Evolutionary conservation across 306 rosid species (phyloP).

Genomic region (Hippophae gyantsensis): DNA sequence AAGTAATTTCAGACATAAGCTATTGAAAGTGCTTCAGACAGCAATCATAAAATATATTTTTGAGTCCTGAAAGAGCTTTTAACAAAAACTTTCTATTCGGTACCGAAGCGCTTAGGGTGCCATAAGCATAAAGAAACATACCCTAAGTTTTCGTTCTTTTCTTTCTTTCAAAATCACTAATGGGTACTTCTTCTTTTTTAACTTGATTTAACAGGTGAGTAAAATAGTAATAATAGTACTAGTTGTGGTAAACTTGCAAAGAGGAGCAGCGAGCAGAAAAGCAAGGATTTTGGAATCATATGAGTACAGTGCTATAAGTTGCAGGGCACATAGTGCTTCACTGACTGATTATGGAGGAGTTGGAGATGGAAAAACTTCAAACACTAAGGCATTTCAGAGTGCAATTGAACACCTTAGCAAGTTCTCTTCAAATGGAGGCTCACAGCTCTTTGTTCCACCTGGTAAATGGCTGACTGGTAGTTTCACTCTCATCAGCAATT

Average conservation of each 20-base stretch:
- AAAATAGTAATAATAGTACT: slow-evolving; percentile 4
- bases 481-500: slow-evolving; percentile 29
- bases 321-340: slow-evolving; percentile 40
- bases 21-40: too few relatives aligned
- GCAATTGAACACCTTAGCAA: slow-evolving; percentile 25
- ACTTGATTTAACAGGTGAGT: slow-evolving; percentile 17
- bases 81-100: too few relatives aligned
- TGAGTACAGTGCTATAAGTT: slow-evolving; percentile 33
- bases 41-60: too few relatives aligned
- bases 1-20: too few relatives aligned
- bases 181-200: too few relatives aligned
- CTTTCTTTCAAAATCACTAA: too few relatives aligned
- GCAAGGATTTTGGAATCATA: slow-evolving; percentile 7
- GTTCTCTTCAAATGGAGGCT: slow-evolving; percentile 26
- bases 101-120: too few relatives aligned
- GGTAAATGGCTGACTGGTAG: slow-evolving; percentile 43
- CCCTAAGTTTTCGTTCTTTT: too few relatives aligned
- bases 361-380: slow-evolving; percentile 43
- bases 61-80: too few relatives aligned
- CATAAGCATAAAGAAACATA: too few relatives aligned
- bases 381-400: slow-evolving; percentile 35
- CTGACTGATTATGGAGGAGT: slow-evolving; percentile 44
- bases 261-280: slow-evolving; percentile 18
- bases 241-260: slow-evolving; percentile 4
- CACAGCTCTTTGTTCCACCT: slow-evolving; percentile 39